Conservation (phyloP, 805 yeast species). For the Monosporozyma servazzii region DNA sequence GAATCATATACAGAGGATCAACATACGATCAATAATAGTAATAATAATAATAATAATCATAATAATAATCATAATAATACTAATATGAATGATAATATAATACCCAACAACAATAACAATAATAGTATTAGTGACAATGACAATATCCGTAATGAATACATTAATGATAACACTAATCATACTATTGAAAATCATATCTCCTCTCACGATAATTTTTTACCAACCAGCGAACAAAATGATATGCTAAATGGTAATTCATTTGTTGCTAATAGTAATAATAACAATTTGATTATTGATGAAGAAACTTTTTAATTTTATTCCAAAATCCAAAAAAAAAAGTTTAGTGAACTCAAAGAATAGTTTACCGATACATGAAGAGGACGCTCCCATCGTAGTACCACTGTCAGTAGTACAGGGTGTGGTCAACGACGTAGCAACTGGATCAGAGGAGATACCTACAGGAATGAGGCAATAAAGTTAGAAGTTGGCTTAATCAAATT, state of each 20-base stretch:
- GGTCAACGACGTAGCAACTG: too few relatives aligned
- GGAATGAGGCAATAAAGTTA: too few relatives aligned
- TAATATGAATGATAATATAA: neutral
- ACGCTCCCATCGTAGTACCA: too few relatives aligned
- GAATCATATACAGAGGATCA: conserved; percentile 69
- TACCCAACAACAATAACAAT: neutral
- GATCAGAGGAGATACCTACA: too few relatives aligned
- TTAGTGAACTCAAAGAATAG: neutral
- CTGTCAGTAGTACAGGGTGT: too few relatives aligned
- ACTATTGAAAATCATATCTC: neutral
- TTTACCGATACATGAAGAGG: neutral
- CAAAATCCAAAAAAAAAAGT: neutral
- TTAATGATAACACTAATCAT: neutral
- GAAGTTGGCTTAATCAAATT: neutral
- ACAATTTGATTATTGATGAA: conserved; percentile 28
- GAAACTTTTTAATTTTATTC: conserved; percentile 21
- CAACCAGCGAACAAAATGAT: neutral
- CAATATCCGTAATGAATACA: conserved; percentile 1
- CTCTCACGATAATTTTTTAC: neutral
- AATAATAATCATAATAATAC: conserved; percentile 2
- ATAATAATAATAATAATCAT: neutral
- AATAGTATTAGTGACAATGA: neutral
- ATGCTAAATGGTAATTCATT: conserved; percentile 2
- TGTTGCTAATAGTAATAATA: conserved; percentile 19
- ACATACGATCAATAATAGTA: conserved; percentile 13